phyloP scores from a whole-genome alignment of 2,329 filamentous ascomycete species.

The Escovopsis weberi region DNA sequence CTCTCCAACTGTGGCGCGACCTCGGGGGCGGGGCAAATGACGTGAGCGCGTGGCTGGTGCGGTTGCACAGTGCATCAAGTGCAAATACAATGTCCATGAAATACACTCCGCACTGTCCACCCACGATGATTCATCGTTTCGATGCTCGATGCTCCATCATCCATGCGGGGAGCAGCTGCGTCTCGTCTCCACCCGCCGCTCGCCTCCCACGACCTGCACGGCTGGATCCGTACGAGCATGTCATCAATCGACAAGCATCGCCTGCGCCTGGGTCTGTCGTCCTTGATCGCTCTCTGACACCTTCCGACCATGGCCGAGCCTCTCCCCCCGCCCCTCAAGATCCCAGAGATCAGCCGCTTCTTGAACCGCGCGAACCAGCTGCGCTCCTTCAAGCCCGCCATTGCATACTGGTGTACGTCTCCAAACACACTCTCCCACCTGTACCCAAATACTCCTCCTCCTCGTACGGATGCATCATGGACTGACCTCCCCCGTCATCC shows the following conservation, averaged over 20 bases:
- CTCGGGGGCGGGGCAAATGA: constrained; percentile 6
- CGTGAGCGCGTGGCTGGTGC: constrained; percentile 2
- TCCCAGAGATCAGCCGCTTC: constrained; percentile 72
- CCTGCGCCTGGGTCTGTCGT: too few species aligned
- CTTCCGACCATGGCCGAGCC: constrained; percentile 46
- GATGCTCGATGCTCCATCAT: not conserved
- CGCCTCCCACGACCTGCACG: too few species aligned
- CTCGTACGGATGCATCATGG: too few species aligned
- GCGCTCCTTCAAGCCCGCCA: constrained; percentile 68
- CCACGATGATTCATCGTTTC: not conserved
- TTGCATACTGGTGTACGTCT: constrained; percentile 85
- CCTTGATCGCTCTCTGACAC: not conserved
- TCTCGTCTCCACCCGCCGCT: not conserved
- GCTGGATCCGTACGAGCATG: not conserved
- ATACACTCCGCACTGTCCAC: too few species aligned
- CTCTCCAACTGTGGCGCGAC: constrained; percentile 13
- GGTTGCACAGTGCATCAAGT: not conserved
- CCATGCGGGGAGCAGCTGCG: constrained; percentile 2
- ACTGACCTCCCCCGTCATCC: not conserved
- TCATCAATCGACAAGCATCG: not conserved
- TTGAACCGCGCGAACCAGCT: constrained; percentile 73
- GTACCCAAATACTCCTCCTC: too few species aligned
- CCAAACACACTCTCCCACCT: too few species aligned
- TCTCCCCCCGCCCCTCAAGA: constrained; percentile 42
- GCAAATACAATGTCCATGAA: too few species aligned